Base-by-base conservation (phyloP, 2,329 filamentous ascomycete species). In the Diaporthe caulivora region DNA sequence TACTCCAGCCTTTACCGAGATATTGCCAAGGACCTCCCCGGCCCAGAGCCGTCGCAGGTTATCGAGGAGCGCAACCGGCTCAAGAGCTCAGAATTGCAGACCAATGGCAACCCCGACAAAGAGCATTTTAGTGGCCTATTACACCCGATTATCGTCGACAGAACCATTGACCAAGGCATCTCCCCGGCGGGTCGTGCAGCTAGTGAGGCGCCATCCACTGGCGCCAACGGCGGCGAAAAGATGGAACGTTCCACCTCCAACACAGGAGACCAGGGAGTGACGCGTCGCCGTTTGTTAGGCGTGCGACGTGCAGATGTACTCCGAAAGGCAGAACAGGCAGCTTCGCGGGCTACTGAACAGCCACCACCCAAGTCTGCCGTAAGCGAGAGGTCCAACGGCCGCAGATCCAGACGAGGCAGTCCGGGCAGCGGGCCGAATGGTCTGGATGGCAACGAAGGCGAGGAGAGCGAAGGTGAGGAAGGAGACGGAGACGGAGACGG, bases 1-100 rank as follows among this genome's bases (percentile, higher is more conserved):
- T 99, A 98, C 82, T 93, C 94, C 1, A 88, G 91, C 64, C 86
- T 97, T 21, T 97, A 94, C 80, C 87, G 88, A 24, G 89, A 92
- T 40, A 84, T 95, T 64, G 91, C 91, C 2, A 89, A 89, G 54
- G 86, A 86, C 4, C 83, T 95, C 2, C 88, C 89, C 0, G 85
- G 86, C 37, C 80, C 82, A n/a, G 83, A 87, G 58, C 84, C 88
- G 29, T 82, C 86, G 74, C 81, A 83, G 73, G 82, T 86, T 71
- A 86, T 85, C 76, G 88, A 82, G 77, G 88, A 84, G 75, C 83
- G 84, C 64, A 81, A 79, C 55, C 79, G 79, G 74, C 78, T 69
- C 67, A 83, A 82, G 7, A 84, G 81, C 4, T 83, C 83, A 72
- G 86, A 86, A 51, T 42, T 54, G 44, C 62, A 67, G 69, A 84